phyloP scores from a whole-genome alignment of 441 rosid genomes.

The Syzygium syzygioides region DNA sequence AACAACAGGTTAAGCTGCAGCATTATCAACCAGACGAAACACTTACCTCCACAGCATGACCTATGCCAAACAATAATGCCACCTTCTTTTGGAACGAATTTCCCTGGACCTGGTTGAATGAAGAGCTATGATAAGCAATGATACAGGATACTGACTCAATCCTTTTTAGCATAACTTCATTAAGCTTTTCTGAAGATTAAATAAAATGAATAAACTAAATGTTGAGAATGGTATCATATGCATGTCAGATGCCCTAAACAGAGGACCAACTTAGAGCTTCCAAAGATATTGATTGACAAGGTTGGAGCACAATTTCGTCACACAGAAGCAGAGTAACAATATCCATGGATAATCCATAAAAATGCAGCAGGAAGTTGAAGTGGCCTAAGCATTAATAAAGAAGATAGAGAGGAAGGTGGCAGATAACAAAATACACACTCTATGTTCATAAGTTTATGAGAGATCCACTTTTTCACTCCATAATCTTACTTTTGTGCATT shows the following conservation, averaged over 20 bases:
- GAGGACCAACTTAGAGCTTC: not conserved
- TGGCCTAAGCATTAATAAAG: not conserved
- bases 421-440: not conserved
- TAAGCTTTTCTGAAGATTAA: not conserved
- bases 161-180: not conserved
- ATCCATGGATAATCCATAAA: not conserved
- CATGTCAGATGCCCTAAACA: not conserved
- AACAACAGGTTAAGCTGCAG: not conserved
- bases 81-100: slow-evolving; percentile 97
- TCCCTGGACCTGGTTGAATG: slow-evolving; percentile 64
- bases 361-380: not conserved
- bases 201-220: not conserved
- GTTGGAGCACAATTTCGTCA: not conserved
- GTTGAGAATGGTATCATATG: not conserved
- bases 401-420: not conserved
- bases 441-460: not conserved
- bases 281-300: not conserved
- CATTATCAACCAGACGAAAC: not conserved
- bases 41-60: slow-evolving; percentile 75
- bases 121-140: not conserved
- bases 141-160: not conserved
- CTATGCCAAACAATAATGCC: slow-evolving; percentile 71
- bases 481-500: not conserved
- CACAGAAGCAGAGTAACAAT: not conserved
- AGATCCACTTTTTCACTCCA: not conserved